Evolutionary conservation across 148 eudicot genomes (phyloP).

Genomic region (Camellia japonica): DNA sequence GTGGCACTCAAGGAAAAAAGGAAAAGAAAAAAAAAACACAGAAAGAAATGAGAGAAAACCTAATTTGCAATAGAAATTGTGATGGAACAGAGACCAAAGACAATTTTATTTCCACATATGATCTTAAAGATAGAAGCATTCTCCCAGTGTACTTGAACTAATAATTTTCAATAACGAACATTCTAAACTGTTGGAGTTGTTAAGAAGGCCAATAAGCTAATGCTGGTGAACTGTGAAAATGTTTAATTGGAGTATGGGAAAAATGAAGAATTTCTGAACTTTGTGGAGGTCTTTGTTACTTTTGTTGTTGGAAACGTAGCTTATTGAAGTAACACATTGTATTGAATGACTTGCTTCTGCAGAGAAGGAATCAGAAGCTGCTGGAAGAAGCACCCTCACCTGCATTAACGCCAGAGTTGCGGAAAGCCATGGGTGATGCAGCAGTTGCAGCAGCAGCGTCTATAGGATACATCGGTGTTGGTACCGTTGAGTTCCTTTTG

Average conservation of each 20-base stretch:
- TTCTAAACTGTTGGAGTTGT: background rate
- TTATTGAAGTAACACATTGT: background rate
- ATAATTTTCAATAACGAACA: background rate
- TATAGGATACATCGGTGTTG: conserved; percentile 94
- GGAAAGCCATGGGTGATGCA: conserved; percentile 99
- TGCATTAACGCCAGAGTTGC: conserved; percentile 82
- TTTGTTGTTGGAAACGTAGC: background rate
- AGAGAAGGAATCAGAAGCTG: conserved; percentile 98
- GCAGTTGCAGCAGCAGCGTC: conserved; percentile 99
- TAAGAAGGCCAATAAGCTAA: background rate
- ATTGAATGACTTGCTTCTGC: conserved; percentile 26
- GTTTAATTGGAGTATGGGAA: background rate
- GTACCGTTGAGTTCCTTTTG: conserved; percentile 90
- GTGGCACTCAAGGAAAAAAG: background rate
- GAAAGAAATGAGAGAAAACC: background rate
- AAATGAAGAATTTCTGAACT: background rate
- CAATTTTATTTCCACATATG: background rate
- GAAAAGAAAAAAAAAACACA: too few relatives aligned
- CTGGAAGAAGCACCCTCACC: conserved; percentile 99
- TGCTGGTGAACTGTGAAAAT: background rate
- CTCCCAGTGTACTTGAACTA: background rate
- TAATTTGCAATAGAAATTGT: background rate
- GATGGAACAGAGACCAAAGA: background rate
- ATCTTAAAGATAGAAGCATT: background rate
- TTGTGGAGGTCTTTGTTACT: background rate